These are phyloP conservation scores for Theobroma cacao DNA, from an alignment of 345 rosid genomes.

Conservation along the genomic window DNA sequence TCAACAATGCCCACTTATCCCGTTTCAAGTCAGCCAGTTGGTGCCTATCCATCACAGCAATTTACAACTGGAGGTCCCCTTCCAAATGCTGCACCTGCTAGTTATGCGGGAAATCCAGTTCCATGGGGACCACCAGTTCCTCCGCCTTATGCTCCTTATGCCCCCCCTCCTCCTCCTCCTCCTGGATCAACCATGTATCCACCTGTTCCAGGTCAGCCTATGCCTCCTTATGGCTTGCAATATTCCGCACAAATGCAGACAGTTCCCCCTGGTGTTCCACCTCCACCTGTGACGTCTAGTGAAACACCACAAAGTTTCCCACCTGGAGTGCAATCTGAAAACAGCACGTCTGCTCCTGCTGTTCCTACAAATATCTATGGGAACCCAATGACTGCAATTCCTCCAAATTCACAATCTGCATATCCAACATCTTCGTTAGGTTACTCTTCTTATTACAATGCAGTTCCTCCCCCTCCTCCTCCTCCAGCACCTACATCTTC, in stretches of 20 bases:
- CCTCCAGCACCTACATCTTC: slow-evolving; percentile 49
- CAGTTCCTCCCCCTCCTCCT: slow-evolving; percentile 72
- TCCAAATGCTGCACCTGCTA: slow-evolving; percentile 48
- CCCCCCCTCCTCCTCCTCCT: slow-evolving; percentile 80
- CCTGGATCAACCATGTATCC: slow-evolving; percentile 70
- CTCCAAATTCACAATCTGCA: slow-evolving; percentile 47
- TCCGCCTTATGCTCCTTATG: slow-evolving; percentile 69
- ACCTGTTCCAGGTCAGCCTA: slow-evolving; percentile 81
- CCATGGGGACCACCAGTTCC: slow-evolving; percentile 96
- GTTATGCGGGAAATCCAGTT: slow-evolving; percentile 59
- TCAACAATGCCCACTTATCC: slow-evolving; percentile 61
- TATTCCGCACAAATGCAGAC: slow-evolving; percentile 73
- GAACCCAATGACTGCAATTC: slow-evolving; percentile 44
- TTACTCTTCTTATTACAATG: slow-evolving; percentile 72
- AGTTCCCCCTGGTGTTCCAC: slow-evolving; percentile 62
- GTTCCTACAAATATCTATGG: slow-evolving; percentile 51
- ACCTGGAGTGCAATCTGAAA: slow-evolving; percentile 85
- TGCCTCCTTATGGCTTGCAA: slow-evolving; percentile 81
- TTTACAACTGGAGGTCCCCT: slow-evolving; percentile 71
- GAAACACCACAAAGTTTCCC: slow-evolving; percentile 83
- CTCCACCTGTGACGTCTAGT: slow-evolving; percentile 44
- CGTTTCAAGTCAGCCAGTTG: slow-evolving; percentile 55
- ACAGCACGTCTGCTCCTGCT: slow-evolving; percentile 48
- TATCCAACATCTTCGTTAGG: slow-evolving; percentile 51
- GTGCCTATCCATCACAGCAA: slow-evolving; percentile 80